Evolutionary conservation across 2,329 filamentous ascomycete genomes (phyloP), one percentile per base, ranked within the genome.

Genomic region (Phyllosticta capitalensis): DNA sequence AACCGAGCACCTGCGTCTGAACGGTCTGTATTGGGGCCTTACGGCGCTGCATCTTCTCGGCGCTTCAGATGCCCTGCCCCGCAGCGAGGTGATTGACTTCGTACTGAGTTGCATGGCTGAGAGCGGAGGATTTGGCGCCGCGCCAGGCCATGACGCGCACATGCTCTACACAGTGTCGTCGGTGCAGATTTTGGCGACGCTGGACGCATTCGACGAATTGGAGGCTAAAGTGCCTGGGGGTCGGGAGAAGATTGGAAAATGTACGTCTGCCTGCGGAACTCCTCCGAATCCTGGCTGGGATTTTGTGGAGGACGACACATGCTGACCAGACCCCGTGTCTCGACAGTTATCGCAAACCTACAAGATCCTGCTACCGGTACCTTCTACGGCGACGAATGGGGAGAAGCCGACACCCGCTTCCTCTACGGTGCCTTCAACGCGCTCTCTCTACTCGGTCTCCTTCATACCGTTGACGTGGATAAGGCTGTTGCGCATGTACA

Each of bases 101-200:
- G 89, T 97, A n/a, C 82, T 96, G 55, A 92, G 88, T n/a, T 99
- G 94, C 67, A 87, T 96, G 76, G 87, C 91, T 71, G 85, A 89
- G 1, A 89, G 81, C 69, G 94, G 94, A 54, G 94, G 94, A 14
- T 97, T 99, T 70, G 92, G 92, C 54, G 92, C 94, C 58, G 92
- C 92, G 12, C 94, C 94, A 0, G 89, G 89, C 5, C 94, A 99
- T 72, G 94, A 99, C 76, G 85, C 92, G 24, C 94, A 99, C 73
- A 90, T 99, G 84, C 83, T 97, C 56, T 96, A 92, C 72, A 99
- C 94, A 58, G 89, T 94, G 70, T 96, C 91, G 75, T 92, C 90
- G 57, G 87, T 99, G 66, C 94, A 99, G 77, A 91, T 96, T 65
- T 81, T 99, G 56, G 89, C 89, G 65, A 90, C 88, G 69, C 77